Evolutionary conservation across 2,329 filamentous ascomycete species (phyloP).

Genomic region (Nemania diffusa): DNA sequence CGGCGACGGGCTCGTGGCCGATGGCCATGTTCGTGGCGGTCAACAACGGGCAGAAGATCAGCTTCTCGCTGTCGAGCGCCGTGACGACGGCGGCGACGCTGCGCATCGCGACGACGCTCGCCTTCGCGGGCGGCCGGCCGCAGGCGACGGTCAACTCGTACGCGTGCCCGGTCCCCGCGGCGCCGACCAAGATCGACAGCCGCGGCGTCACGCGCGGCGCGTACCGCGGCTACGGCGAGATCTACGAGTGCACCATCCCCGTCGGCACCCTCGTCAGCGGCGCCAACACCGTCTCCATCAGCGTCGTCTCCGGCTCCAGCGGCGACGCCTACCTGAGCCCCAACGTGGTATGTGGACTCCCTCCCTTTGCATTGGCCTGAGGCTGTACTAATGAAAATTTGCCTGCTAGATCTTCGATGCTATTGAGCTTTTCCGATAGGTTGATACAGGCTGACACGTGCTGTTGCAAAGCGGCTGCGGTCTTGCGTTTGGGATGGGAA

Average conservation of each 20-base stretch:
- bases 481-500: background rate
- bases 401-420: slow-evolving; percentile 43
- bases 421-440: slow-evolving; percentile 47
- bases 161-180: slow-evolving; percentile 46
- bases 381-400: slow-evolving; percentile 18
- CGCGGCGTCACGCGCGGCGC: slow-evolving; percentile 67
- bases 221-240: slow-evolving; percentile 66
- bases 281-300: slow-evolving; percentile 64
- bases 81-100: slow-evolving; percentile 60
- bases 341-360: slow-evolving; percentile 52
- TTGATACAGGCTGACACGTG: background rate
- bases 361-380: background rate
- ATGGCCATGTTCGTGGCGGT: slow-evolving; percentile 69
- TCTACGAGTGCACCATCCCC: slow-evolving; percentile 64
- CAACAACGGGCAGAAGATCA: slow-evolving; percentile 49
- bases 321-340: slow-evolving; percentile 61
- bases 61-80: slow-evolving; percentile 56
- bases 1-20: slow-evolving; percentile 59
- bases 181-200: slow-evolving; percentile 62
- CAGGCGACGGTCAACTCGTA: slow-evolving; percentile 53
- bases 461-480: background rate
- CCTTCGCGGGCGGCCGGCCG: slow-evolving; percentile 66
- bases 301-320: slow-evolving; percentile 61
- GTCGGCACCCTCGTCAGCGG: slow-evolving; percentile 61
- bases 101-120: slow-evolving; percentile 66